A percentile compares a stretch with the other conserved stretches of the same genome.
Conservation (phyloP, 2,329 filamentous ascomycete genomes). For the Neonectria ditissima region DNA sequence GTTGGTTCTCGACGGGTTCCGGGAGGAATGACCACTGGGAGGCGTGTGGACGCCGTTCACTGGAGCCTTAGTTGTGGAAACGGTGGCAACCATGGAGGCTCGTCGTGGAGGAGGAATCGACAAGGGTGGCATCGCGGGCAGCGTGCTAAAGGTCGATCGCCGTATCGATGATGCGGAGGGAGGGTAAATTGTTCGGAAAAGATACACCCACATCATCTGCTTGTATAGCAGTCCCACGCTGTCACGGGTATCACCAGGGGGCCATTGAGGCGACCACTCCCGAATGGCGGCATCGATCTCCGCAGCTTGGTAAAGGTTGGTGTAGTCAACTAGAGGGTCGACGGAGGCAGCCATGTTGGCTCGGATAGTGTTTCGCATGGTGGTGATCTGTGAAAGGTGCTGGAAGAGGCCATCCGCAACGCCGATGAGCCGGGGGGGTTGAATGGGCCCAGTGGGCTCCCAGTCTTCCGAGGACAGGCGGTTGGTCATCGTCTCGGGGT, state of each 20-base stretch:
- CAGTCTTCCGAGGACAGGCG: constrained; percentile 59
- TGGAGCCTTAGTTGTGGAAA: constrained; percentile 39
- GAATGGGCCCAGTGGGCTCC: constrained; percentile 55
- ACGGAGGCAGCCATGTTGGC: constrained; percentile 70
- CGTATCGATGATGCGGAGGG: constrained; percentile 52
- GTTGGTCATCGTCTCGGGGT: constrained; percentile 53
- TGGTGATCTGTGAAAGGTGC: constrained; percentile 82
- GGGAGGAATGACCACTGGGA: constrained; percentile 49
- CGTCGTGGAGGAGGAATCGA: constrained; percentile 44
- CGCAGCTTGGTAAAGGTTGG: constrained; percentile 77
- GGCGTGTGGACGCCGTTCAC: constrained; percentile 34
- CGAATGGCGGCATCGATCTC: constrained; percentile 81
- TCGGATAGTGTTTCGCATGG: constrained; percentile 80
- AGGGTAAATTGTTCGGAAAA: constrained; percentile 71
- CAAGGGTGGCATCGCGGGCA: constrained; percentile 37
- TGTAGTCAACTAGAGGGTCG: constrained; percentile 79
- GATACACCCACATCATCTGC: constrained; percentile 75
- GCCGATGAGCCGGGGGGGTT: constrained; percentile 74
- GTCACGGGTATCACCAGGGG: constrained; percentile 67
- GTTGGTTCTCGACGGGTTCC: constrained; percentile 53
- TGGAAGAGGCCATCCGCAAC: constrained; percentile 85
- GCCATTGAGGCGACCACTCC: constrained; percentile 77
- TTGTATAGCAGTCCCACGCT: constrained; percentile 70
- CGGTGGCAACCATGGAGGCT: constrained; percentile 52
- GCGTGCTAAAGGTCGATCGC: constrained; percentile 47